Evolutionary conservation across 108 stramenopile genomes (phyloP).

Genomic region (Pseudonitzschia multistriata): DNA sequence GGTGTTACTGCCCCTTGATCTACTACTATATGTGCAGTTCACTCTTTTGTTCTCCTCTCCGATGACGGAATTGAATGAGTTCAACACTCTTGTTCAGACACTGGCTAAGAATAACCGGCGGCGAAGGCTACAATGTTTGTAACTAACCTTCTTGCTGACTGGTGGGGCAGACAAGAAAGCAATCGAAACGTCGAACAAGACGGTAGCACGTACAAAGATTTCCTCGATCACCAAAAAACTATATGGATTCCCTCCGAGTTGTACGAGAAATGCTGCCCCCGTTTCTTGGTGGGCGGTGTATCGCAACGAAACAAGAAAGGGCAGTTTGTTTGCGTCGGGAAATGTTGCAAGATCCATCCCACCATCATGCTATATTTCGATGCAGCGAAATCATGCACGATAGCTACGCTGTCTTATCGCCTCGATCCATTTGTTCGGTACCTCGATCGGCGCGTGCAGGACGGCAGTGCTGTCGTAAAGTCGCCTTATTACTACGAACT

Average conservation of each 20-base stretch:
- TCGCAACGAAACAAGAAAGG: neutral
- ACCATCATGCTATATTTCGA: conserved; percentile 2
- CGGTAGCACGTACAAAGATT: neutral
- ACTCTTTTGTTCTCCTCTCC: too few relatives aligned
- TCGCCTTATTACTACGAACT: neutral
- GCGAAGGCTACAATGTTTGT: neutral
- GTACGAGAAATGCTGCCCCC: neutral
- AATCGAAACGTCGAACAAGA: neutral
- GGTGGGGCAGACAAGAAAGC: neutral
- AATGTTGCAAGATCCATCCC: neutral
- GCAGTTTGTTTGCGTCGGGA: neutral
- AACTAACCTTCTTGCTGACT: conserved; percentile 1
- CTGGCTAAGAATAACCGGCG: too few relatives aligned
- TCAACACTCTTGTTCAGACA: too few relatives aligned
- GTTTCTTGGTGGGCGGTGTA: conserved; percentile 5
- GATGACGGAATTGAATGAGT: too few relatives aligned
- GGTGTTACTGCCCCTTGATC: too few relatives aligned
- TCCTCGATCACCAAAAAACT: neutral
- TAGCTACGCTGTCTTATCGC: neutral
- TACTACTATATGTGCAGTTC: too few relatives aligned
- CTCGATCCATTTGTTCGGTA: neutral
- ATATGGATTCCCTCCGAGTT: neutral
- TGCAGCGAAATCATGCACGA: neutral
- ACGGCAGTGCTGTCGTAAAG: neutral
- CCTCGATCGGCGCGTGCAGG: neutral